Base-by-base conservation (phyloP, 495 filamentous ascomycete genomes). In the Tetracladium marchalianum region DNA sequence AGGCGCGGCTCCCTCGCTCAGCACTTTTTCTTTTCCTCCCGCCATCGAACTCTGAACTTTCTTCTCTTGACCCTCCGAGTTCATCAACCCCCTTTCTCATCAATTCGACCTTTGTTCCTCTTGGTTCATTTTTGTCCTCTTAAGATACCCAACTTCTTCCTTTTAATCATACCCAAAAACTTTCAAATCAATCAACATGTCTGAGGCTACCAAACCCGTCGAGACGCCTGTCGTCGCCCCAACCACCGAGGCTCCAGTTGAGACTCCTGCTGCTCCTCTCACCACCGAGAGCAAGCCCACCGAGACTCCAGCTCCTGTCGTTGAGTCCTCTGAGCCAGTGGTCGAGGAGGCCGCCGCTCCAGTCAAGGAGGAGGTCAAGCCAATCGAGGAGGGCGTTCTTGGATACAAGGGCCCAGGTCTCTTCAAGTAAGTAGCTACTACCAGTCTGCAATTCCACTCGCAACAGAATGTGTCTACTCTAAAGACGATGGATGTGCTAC, bases 371-470 rank as follows among this genome's bases (percentile, higher is more conserved):
- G 67, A 70, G 50, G 54, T 62, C 46, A 71, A 70, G 62, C 56
- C 60, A 34, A 36, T 52, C 17, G 54, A 57, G 47, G 63, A 90
- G 61, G 90, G 90, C 49, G 68, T 70, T 51, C 76, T 95, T 34
- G 83, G 81, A 56, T 82, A 90, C 83, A 94, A 95, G 77, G 84
- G 73, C 47, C 82, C 87, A 35, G 88, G 88, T 69, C 78, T 95
- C 50, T 75, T 90, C 65, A 90, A 95, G 90, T 97, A 80, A 70
- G 87, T 67, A 27, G 4, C n/a, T 10, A 18, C 36, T 35, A 24
- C 17, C 31, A 35, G 1, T 16, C 31, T 31, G 34, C 31, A n/a
- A 27, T 36, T 1, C 33, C 11, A 13, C n/a, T 16, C 31, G 15
- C 35, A n/a, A 38, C 15, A 40, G 69, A 67, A 65, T 54, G 68